Conservation (phyloP, 371 early-diverging fungal species). For the Globomyces sp. region DNA sequence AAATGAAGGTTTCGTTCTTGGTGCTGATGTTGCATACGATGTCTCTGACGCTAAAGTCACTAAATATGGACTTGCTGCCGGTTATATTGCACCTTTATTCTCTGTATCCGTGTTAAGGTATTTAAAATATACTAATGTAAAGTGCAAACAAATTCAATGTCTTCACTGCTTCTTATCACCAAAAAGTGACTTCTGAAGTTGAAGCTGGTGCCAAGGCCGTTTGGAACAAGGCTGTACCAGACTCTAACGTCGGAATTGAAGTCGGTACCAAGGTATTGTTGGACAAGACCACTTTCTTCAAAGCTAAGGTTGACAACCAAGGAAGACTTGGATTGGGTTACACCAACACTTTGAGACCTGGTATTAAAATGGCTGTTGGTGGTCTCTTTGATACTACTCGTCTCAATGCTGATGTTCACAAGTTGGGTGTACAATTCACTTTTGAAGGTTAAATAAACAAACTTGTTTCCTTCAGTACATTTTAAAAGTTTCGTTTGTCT, state of each 20-base stretch:
- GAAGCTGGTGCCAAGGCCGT: constrained; percentile 93
- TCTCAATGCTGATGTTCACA: constrained; percentile 91
- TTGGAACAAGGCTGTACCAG: constrained; percentile 78
- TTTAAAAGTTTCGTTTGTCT: not conserved
- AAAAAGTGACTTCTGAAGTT: constrained; percentile 82
- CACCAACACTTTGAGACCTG: constrained; percentile 90
- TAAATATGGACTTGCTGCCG: constrained; percentile 78
- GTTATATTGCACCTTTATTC: constrained; percentile 86
- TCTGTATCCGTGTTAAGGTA: constrained; percentile 80
- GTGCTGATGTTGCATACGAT: constrained; percentile 93
- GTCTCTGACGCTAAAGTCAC: constrained; percentile 79
- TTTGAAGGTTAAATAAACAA: constrained; percentile 70
- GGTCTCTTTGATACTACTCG: constrained; percentile 88
- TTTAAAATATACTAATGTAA: constrained; percentile 18
- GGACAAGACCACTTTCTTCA: constrained; percentile 85
- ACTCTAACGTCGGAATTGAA: constrained; percentile 78
- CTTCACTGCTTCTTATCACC: constrained; percentile 93
- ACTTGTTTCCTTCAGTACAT: constrained; percentile 19
- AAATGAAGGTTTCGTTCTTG: constrained; percentile 77
- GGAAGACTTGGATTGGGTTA: constrained; percentile 92
- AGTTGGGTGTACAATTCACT: constrained; percentile 87
- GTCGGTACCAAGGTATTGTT: constrained; percentile 92
- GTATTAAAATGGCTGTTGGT: constrained; percentile 91
- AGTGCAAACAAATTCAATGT: constrained; percentile 58
- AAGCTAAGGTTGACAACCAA: constrained; percentile 92